Evolutionary conservation across 2,329 filamentous ascomycete species (phyloP).

Genomic region (Pyrenophora teres): DNA sequence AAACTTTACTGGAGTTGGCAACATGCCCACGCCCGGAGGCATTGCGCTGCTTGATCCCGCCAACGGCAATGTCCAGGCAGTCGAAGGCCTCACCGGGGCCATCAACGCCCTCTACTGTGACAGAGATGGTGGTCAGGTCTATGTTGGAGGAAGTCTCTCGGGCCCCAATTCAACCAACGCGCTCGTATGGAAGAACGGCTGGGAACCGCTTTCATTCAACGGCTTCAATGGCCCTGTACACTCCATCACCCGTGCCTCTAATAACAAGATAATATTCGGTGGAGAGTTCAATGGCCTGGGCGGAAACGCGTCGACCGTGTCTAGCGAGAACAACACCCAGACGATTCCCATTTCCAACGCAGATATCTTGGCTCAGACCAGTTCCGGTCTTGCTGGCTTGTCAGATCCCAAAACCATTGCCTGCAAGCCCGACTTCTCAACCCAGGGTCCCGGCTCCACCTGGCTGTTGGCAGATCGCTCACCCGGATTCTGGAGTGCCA

Average conservation of each 20-base stretch:
- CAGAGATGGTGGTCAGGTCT: constrained; percentile 74
- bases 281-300: constrained; percentile 87
- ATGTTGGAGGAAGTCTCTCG: constrained; percentile 85
- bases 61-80: constrained; percentile 69
- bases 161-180: constrained; percentile 85
- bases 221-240: constrained; percentile 93
- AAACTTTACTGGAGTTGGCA: constrained; percentile 91
- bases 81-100: constrained; percentile 80
- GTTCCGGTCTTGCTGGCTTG: constrained; percentile 66
- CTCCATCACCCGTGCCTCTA: constrained; percentile 78
- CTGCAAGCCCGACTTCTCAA: constrained; percentile 70
- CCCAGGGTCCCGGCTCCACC: constrained; percentile 71
- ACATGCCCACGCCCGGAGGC: constrained; percentile 72
- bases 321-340: constrained; percentile 71
- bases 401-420: constrained; percentile 79
- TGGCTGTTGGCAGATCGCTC: constrained; percentile 80
- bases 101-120: constrained; percentile 87
- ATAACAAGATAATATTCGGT: constrained; percentile 88
- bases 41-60: constrained; percentile 81
- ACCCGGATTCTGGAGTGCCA: constrained; percentile 80
- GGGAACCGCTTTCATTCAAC: constrained; percentile 82
- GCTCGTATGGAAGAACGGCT: constrained; percentile 74
- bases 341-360: constrained; percentile 83
- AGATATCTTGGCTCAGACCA: constrained; percentile 69
- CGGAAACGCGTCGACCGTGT: constrained; percentile 72